Evolutionary conservation across 129 eudicot genomes (phyloP).

Genomic region (Ambrosia artemisiifolia): DNA sequence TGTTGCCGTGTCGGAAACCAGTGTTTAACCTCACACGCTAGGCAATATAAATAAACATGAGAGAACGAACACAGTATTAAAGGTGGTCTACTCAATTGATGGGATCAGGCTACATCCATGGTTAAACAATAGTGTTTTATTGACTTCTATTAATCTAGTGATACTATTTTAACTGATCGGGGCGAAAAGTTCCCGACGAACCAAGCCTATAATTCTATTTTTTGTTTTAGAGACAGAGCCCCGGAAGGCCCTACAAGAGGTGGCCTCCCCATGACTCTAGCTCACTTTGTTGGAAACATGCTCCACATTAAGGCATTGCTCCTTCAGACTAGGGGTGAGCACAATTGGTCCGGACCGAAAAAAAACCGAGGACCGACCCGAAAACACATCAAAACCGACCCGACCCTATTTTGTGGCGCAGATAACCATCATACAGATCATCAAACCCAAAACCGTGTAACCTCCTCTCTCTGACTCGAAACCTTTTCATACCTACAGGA

Average conservation of each 20-base stretch:
- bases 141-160: neutral
- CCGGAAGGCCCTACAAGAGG: neutral
- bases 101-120: neutral
- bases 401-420: too few relatives aligned
- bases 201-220: neutral
- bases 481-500: too few relatives aligned
- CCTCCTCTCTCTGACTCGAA: too few relatives aligned
- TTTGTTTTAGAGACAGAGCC: neutral
- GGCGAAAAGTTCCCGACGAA: neutral
- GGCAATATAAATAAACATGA: neutral
- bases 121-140: neutral
- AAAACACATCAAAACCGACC: too few relatives aligned
- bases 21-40: neutral
- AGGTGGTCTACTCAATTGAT: neutral
- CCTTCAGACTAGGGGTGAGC: too few relatives aligned
- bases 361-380: too few relatives aligned
- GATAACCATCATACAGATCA: too few relatives aligned
- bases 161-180: neutral
- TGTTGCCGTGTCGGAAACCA: neutral
- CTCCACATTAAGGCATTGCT: too few relatives aligned
- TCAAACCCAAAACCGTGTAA: too few relatives aligned
- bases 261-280: neutral
- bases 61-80: neutral
- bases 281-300: too few relatives aligned
- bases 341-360: too few relatives aligned